Evolutionary conservation across 2,329 filamentous ascomycete species (phyloP), one percentile per base, ranked within the genome.

Genomic region (Paraconiothyrium sp.): DNA sequence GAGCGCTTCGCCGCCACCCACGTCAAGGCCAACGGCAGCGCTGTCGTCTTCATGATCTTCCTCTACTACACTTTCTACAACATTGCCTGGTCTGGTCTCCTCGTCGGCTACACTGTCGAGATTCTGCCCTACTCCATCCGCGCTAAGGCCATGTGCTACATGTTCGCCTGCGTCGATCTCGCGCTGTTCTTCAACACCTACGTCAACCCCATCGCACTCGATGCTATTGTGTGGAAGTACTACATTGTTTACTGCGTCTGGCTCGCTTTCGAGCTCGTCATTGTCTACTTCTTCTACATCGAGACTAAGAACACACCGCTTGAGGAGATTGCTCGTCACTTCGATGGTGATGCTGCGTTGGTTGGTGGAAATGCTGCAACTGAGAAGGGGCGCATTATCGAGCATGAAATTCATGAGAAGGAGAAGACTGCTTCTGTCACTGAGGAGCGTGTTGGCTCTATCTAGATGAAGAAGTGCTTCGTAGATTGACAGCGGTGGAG

Each of bases 81-180:
- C 49, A 78, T 87, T 60, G 85, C 84, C 27, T 88, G 85, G 85
- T 86, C 85, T 34, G 84, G 85, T 61, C 81, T 88, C 35, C 81
- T 88, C 22, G 80, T 88, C 65, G 84, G 83, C 51, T 88, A 85
- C 70, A 78, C 80, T 1, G 78, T 81, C 30, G 83, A 85, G 67
- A 84, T 85, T 63, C 72, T 84, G 54, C 82, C 83, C 1, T 85
- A 81, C 70, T 77, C 76, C 48, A 79, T 84, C 43, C 82, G 83
- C 55, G 81, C 81, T 60, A 84, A 84, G 75, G 83, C 82, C 55
- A 70, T 81, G 71, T 77, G 82, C 8, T 66, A 85, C 27, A 79
- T 82, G 75, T 82, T 81, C 69, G 70, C 82, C 47, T 78, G 79
- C 57, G 78, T 83, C 59, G 79, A 82, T 65, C 67, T 80, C 34